A percentile compares a stretch with the other conserved stretches of the same genome.
phyloP scores from a whole-genome alignment of 225 moss, liverwort and hornwort genomes.

The Neckera pumila region DNA sequence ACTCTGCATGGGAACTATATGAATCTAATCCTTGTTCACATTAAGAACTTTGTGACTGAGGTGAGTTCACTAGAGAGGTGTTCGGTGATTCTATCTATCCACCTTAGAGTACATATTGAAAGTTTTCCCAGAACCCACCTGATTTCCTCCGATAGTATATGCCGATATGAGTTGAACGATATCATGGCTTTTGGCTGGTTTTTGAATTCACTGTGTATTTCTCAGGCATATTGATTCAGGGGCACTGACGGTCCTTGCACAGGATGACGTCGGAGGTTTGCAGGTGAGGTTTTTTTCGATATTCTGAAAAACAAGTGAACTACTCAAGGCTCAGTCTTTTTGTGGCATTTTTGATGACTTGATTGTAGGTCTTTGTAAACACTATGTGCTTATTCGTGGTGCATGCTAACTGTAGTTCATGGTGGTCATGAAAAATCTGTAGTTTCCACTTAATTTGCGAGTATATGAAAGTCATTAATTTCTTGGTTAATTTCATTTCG shows the following conservation, averaged over 20 bases:
- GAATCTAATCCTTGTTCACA: neutral
- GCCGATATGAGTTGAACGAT: neutral
- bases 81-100: neutral
- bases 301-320: neutral
- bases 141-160: neutral
- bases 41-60: neutral
- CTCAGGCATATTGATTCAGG: conserved; percentile 49
- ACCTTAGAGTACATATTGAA: neutral
- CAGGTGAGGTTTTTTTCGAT: conserved; percentile 15
- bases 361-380: neutral
- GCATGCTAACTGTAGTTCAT: neutral
- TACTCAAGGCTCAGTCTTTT: neutral
- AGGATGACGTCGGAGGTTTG: conserved; percentile 48
- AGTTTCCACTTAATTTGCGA: neutral
- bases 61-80: no score
- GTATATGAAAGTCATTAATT: neutral
- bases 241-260: conserved; percentile 45
- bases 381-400: neutral
- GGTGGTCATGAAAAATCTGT: neutral
- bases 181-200: neutral
- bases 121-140: neutral
- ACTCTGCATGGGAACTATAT: neutral
- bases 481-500: neutral
- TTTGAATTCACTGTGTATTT: neutral
- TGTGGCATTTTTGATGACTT: neutral